These are phyloP conservation scores for Centrapalus pauciflorus DNA, from an alignment of 129 eudicot species.

Conservation along the genomic window DNA sequence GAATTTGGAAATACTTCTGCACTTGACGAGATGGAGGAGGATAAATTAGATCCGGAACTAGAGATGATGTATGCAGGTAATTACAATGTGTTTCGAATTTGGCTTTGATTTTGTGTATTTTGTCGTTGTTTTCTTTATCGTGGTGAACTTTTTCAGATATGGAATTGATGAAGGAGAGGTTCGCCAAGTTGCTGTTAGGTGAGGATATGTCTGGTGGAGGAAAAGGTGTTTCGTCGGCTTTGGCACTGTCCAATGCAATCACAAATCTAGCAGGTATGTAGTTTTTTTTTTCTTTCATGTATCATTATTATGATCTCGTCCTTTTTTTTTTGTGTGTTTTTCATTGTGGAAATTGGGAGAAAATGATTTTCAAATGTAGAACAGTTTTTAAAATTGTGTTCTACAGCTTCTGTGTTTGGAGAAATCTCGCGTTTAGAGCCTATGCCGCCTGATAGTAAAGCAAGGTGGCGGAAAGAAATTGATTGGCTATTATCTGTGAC, in stretches of 20 bases:
- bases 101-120: background rate
- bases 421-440: slow-evolving; percentile 72
- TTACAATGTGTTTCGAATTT: slow-evolving; percentile 1
- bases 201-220: slow-evolving; percentile 99
- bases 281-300: background rate
- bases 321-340: background rate
- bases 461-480: slow-evolving; percentile 77
- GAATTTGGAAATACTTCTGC: slow-evolving; percentile 32
- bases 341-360: background rate
- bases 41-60: slow-evolving; percentile 22
- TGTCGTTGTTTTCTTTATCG: background rate
- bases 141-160: slow-evolving; percentile 38
- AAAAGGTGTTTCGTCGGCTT: slow-evolving; percentile 87
- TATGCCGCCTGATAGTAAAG: slow-evolving; percentile 60
- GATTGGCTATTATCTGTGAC: slow-evolving; percentile 84
- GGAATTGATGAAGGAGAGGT: slow-evolving; percentile 83
- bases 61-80: slow-evolving; percentile 28
- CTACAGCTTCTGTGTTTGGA: slow-evolving; percentile 77
- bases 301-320: background rate
- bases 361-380: background rate
- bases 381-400: background rate
- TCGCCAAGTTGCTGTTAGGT: slow-evolving; percentile 90
- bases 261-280: slow-evolving; percentile 82
- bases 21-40: slow-evolving; percentile 26
- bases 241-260: slow-evolving; percentile 96